phyloP scores from a whole-genome alignment of 2,329 filamentous ascomycete species.

The Ceratocystiopsis sp. region DNA sequence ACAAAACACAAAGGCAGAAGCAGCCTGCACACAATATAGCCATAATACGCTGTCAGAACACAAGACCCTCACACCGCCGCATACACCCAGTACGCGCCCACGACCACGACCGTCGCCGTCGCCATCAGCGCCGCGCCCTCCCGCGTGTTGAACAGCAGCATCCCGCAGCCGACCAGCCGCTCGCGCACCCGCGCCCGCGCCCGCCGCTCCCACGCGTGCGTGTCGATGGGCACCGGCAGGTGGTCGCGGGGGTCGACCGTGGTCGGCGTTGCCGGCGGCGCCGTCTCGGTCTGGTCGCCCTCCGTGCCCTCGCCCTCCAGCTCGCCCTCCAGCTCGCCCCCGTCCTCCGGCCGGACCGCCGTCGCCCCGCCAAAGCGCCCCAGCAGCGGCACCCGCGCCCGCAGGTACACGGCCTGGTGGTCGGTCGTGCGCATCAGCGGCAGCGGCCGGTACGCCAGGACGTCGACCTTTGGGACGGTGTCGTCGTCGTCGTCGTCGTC shows the following conservation, averaged over 20 bases:
- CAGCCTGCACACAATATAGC: too few species aligned
- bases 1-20: too few species aligned
- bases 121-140: constrained; percentile 29
- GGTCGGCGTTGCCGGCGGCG: not conserved
- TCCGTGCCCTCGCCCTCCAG: not conserved
- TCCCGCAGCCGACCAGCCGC: constrained; percentile 33
- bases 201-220: constrained; percentile 36
- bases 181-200: constrained; percentile 28
- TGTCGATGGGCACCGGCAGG: constrained; percentile 35
- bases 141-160: constrained; percentile 36
- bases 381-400: constrained; percentile 47
- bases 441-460: constrained; percentile 57
- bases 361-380: constrained; percentile 11
- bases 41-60: too few species aligned
- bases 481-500: constrained; percentile 1
- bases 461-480: constrained; percentile 18
- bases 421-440: constrained; percentile 72
- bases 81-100: constrained; percentile 28
- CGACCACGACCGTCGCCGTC: constrained; percentile 23
- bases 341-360: too few species aligned
- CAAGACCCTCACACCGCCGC: not conserved
- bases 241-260: constrained; percentile 22
- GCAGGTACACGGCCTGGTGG: constrained; percentile 68
- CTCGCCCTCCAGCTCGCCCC: too few species aligned
- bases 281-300: constrained; percentile 1